A percentile compares a stretch with the other conserved stretches of the same genome.
Conservation (phyloP, 1,284 basidiomycete genomes). For the Ustilago trichophora region DNA sequence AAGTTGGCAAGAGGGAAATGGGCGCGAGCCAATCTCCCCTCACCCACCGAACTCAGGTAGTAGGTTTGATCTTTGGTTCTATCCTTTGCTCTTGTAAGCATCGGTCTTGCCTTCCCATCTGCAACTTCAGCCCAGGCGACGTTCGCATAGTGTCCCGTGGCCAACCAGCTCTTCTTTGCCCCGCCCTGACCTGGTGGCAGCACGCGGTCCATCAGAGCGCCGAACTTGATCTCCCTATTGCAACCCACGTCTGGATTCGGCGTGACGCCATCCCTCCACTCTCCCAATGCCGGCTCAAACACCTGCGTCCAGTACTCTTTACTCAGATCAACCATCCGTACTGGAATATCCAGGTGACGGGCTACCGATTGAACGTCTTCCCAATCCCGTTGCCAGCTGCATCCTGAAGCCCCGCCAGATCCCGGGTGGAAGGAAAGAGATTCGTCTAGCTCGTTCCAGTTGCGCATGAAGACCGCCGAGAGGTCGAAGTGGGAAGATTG, state of each 20-base stretch:
- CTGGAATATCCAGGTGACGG: slow-evolving; percentile 73
- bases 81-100: slow-evolving; percentile 51
- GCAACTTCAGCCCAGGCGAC: slow-evolving; percentile 70
- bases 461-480: slow-evolving; percentile 89
- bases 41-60: slow-evolving; percentile 75
- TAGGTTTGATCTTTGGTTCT: slow-evolving; percentile 88
- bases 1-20: slow-evolving; percentile 71
- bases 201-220: slow-evolving; percentile 75
- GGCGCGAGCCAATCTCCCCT: slow-evolving; percentile 69
- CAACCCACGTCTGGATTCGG: slow-evolving; percentile 96
- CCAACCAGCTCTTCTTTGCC: slow-evolving; percentile 71
- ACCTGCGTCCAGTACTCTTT: slow-evolving; percentile 60
- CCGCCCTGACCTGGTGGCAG: background rate
- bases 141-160: slow-evolving; percentile 88
- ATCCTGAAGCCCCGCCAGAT: slow-evolving; percentile 70
- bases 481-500: slow-evolving; percentile 72
- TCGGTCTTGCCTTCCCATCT: slow-evolving; percentile 11
- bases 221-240: slow-evolving; percentile 94
- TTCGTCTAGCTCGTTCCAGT: slow-evolving; percentile 77
- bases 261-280: slow-evolving; percentile 67
- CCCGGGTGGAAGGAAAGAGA: slow-evolving; percentile 70
- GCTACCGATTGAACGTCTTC: slow-evolving; percentile 86
- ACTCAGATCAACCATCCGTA: slow-evolving; percentile 48
- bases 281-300: slow-evolving; percentile 58
- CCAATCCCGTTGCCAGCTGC: slow-evolving; percentile 96